Evolutionary conservation across 2,329 filamentous ascomycete species (phyloP), one percentile per base, ranked within the genome.

Genomic region (Fonsecaea monophora): DNA sequence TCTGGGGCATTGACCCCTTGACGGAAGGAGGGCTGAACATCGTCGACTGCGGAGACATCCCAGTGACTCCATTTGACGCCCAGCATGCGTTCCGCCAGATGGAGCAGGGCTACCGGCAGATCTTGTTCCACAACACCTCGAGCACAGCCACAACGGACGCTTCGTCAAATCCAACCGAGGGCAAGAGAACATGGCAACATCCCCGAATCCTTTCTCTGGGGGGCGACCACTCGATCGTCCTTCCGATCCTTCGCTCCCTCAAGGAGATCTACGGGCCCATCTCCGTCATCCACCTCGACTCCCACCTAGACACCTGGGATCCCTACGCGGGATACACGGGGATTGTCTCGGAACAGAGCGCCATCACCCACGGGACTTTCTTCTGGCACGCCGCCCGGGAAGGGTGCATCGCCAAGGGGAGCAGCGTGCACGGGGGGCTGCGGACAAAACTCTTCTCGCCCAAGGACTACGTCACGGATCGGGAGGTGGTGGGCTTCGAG

Each of bases 21-120:
- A 35, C 68, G 71, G 63, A 67, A 61, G 15, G 67, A 71, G 10
- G 64, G 25, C 57, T 68, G 6, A 92, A 86, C 48, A 87, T 95
- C 2, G 80, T 95, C 1, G 92, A 95, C 77, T 95, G 92, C 75
- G 92, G 92, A 67, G 91, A 94, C 75, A 92, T 94, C 57, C 91
- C 91, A 0, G 91, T 94, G 4, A 94, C 91, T 13, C 93, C 91
- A 86, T 94, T 94, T 72, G 92, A 96, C 77, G 95, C 95, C 75
- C 84, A 86, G 1, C 94, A 87, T 78, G 92, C 92, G 4, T 87
- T 96, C 35, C 84, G 89, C 68, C 92, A 96, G 76, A 95, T 96
- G 60, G 92, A 96, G 76, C 87, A 94, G 78, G 92, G 92, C 7
- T 92, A 96, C 79, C 89, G 91, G 77, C 86, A 84, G 69, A 86